Evolutionary conservation across 148 eudicot species (phyloP).

Genomic region (Rhododendron simsii): DNA sequence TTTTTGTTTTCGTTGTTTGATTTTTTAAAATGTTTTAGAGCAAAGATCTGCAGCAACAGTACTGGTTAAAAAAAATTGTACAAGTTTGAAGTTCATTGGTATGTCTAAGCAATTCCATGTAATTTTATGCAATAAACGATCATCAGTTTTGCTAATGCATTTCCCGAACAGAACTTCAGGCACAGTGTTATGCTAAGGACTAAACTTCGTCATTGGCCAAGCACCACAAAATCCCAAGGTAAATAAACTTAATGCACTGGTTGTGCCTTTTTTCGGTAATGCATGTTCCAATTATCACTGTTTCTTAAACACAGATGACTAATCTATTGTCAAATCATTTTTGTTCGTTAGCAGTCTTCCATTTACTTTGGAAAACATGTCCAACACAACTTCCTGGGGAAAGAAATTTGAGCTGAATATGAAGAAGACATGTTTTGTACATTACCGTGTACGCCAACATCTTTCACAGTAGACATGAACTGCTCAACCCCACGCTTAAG

Average conservation of each 20-base stretch:
- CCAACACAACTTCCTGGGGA: neutral
- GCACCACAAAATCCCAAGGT: neutral
- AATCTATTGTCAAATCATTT: neutral
- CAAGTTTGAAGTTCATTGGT: neutral
- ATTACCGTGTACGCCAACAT: slow-evolving; percentile 87
- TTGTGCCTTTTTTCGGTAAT: neutral
- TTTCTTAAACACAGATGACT: neutral
- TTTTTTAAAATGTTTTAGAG: no score
- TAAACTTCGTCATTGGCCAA: neutral
- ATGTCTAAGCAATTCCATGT: neutral
- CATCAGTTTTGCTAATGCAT: neutral
- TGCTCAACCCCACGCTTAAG: slow-evolving; percentile 81
- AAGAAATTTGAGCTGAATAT: neutral
- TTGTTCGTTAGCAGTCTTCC: neutral
- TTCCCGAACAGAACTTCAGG: neutral
- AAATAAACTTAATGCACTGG: no score
- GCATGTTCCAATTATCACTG: neutral
- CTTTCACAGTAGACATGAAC: slow-evolving; percentile 77
- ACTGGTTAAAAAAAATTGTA: neutral
- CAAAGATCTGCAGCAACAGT: neutral
- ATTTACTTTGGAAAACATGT: no score
- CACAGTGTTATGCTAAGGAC: neutral
- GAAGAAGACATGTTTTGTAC: neutral
- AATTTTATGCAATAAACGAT: neutral
- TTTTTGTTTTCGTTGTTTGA: neutral